Evolutionary conservation across 768 basidiomycete species (phyloP).

Genomic region (Nevesoporus exiguus): DNA sequence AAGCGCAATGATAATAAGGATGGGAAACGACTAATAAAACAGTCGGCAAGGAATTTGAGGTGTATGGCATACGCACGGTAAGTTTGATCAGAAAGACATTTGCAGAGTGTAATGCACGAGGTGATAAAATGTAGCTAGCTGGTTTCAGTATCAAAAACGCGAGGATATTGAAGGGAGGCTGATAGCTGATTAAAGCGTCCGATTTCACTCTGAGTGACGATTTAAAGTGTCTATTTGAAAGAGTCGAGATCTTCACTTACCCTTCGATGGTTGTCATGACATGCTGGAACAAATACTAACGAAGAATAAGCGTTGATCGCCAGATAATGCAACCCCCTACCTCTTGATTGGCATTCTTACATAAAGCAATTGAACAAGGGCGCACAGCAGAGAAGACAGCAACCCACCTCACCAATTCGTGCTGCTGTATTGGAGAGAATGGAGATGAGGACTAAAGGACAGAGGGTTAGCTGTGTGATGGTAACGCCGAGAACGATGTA

Average conservation of each 20-base stretch:
- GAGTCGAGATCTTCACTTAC: conserved; percentile 33
- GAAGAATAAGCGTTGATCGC: conserved; percentile 14
- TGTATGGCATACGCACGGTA: conserved; percentile 47
- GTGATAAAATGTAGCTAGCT: conserved; percentile 67
- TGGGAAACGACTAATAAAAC: conserved; percentile 60
- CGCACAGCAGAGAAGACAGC: background rate
- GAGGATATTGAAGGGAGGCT: conserved; percentile 83
- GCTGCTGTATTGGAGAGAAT: conserved; percentile 90
- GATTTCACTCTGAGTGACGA: conserved; percentile 64
- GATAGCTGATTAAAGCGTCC: conserved; percentile 88
- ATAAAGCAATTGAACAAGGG: background rate
- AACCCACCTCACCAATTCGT: conserved; percentile 57
- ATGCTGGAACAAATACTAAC: conserved; percentile 81
- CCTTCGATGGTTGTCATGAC: conserved; percentile 87
- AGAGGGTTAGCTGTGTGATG: background rate
- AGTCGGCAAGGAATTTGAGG: background rate
- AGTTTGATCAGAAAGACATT: conserved; percentile 86
- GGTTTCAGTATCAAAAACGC: conserved; percentile 82
- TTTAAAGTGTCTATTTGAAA: conserved; percentile 4
- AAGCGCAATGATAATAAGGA: conserved; percentile 67
- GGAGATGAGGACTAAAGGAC: conserved; percentile 62
- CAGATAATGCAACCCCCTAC: conserved; percentile 26
- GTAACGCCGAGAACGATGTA: conserved; percentile 33
- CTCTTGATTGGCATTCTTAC: conserved; percentile 59
- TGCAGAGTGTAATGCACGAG: conserved; percentile 72